phyloP scores from a whole-genome alignment of 163 green algal species.

The Picocystis sp. region DNA sequence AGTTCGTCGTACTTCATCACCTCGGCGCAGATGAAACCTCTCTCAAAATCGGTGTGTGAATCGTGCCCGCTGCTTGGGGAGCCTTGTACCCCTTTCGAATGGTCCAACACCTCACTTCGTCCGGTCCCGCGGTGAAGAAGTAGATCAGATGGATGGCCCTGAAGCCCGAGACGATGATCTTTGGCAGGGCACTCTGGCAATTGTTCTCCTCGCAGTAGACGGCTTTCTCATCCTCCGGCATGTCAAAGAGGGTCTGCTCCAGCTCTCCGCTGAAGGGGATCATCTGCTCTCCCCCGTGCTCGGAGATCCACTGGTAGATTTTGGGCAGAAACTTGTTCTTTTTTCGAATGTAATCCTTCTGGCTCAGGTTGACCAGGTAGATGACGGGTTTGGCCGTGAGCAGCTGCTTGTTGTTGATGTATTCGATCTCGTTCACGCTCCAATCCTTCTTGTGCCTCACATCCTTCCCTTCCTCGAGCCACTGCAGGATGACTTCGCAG shows the following conservation, averaged over 20 bases:
- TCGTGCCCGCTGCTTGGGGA: conserved; percentile 62
- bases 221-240: conserved; percentile 57
- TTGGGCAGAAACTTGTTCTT: conserved; percentile 78
- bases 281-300: conserved; percentile 46
- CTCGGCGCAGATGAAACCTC: conserved; percentile 97
- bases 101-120: conserved; percentile 92
- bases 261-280: conserved; percentile 74
- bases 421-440: conserved; percentile 62
- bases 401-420: conserved; percentile 70
- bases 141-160: conserved; percentile 87
- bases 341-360: conserved; percentile 74
- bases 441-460: conserved; percentile 62
- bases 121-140: conserved; percentile 93
- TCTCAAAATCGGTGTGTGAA: conserved; percentile 88
- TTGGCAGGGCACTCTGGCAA: conserved; percentile 46
- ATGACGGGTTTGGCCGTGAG: conserved; percentile 32
- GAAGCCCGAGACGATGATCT: conserved; percentile 94
- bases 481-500: conserved; percentile 43
- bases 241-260: conserved; percentile 35
- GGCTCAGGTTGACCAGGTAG: conserved; percentile 83
- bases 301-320: conserved; percentile 28
- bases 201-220: conserved; percentile 51
- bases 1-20: conserved; percentile 65
- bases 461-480: conserved; percentile 59
- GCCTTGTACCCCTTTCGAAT: conserved; percentile 73